Conservation (phyloP, 2,329 filamentous ascomycete species). For the Sclerotinia borealis region DNA sequence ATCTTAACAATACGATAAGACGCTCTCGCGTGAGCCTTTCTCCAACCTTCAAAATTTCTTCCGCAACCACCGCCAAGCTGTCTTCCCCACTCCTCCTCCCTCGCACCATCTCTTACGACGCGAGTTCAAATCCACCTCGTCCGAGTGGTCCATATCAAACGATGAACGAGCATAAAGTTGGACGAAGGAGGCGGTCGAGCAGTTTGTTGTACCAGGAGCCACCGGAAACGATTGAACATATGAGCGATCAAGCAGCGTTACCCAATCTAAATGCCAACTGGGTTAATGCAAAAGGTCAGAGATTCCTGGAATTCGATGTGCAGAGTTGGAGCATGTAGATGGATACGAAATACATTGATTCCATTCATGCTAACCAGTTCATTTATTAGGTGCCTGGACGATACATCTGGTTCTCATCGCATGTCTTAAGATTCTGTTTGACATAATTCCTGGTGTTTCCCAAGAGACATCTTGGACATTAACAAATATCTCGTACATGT, state of each 20-base stretch:
- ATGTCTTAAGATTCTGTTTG: slow-evolving; percentile 90
- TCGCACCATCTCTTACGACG: slow-evolving; percentile 87
- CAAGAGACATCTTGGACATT: slow-evolving; percentile 98
- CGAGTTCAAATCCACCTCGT: slow-evolving; percentile 63
- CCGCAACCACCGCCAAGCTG: slow-evolving; percentile 82
- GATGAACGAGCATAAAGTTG: slow-evolving; percentile 59
- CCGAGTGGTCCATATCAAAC: slow-evolving; percentile 46
- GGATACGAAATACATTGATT: slow-evolving; percentile 1
- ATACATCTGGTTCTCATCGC: slow-evolving; percentile 94
- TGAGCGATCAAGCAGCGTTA: slow-evolving; percentile 89
- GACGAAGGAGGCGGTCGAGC: slow-evolving; percentile 87
- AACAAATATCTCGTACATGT: slow-evolving; percentile 99
- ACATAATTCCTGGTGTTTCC: slow-evolving; percentile 91
- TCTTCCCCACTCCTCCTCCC: slow-evolving; percentile 83
- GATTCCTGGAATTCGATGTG: slow-evolving; percentile 2
- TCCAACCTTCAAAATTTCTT: slow-evolving; percentile 29
- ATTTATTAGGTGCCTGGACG: slow-evolving; percentile 77
- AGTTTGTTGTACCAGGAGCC: slow-evolving; percentile 97
- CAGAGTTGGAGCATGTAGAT: background rate
- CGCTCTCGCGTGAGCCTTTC: slow-evolving; percentile 23
- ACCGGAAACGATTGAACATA: slow-evolving; percentile 91
- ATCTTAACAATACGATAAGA: background rate
- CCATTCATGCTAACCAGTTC: slow-evolving; percentile 9
- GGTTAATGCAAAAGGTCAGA: slow-evolving; percentile 96
- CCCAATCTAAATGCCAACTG: slow-evolving; percentile 97